Evolutionary conservation across 2,329 filamentous ascomycete species (phyloP), one percentile per base, ranked within the genome.

Genomic region (Curvularia hawaiiensis): DNA sequence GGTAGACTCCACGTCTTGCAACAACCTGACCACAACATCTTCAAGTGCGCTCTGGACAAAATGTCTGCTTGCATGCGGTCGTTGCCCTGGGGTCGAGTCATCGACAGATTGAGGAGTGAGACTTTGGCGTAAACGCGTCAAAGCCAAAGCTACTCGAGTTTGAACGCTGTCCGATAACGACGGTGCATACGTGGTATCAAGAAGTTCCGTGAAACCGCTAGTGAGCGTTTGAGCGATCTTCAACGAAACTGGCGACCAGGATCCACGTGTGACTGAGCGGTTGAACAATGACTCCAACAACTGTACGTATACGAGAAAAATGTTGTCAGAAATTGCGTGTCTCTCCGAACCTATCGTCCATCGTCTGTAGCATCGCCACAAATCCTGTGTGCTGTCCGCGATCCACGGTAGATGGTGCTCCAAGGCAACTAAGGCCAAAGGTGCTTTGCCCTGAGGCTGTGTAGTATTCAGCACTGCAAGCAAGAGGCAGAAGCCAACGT

Each of bases 401-500:
- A 65, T 57, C 71, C 72, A 75, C 7, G 65, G 63, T 16, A 64
- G 56, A 47, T 67, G 46, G 33, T 67, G 62, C 33, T 69, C 63
- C 20, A 59, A 51, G 6, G 52, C n/a, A 44, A 40, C 50, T 35
- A 50, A 52, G 26, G 4, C 51, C 50, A 48, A 35, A 30, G 18
- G 24, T 18, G 48, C 43, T 20, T 51, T 31, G 18, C 35, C 26
- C 22, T 46, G 45, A 2, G 44, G 33, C 4, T 52, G 41, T 38
- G 30, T 44, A 28, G 50, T 48, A 35, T 59, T 46, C 9, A 62
- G 28, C 20, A 76, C 35, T 4, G 63, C 61, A 22, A 64, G 43
- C 16, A 74, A 62, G 20, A 75, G 59, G 20, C 57, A 66, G 26
- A 75, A 62, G 0, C 65, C 71, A 26, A 74, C 53, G 35, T 70